Evolutionary conservation across 306 rosid species (phyloP).

Genomic region (Fagus sylvatica): DNA sequence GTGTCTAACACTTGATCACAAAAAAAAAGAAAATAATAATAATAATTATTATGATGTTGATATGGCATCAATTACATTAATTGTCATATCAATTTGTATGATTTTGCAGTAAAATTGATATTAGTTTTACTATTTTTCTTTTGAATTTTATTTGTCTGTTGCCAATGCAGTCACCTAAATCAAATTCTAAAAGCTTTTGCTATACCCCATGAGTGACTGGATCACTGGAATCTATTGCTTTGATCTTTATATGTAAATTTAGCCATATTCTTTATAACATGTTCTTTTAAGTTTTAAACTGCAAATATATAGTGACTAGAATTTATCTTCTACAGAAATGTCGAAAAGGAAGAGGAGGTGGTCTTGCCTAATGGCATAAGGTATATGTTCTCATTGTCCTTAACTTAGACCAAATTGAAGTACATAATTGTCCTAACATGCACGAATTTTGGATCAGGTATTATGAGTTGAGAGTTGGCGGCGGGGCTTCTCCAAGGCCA

Average conservation of each 20-base stretch:
- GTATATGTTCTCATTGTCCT: slow-evolving; percentile 33
- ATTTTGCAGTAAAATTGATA: too few species aligned
- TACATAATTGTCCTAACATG: not conserved
- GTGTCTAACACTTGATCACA: too few species aligned
- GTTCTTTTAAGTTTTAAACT: not conserved
- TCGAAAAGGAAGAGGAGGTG: slow-evolving; percentile 75
- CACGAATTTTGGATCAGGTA: slow-evolving; percentile 34
- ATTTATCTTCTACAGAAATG: slow-evolving; percentile 39
- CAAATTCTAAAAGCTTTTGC: not conserved
- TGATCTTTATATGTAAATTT: not conserved
- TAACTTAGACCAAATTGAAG: not conserved
- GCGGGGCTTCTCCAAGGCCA: slow-evolving; percentile 62
- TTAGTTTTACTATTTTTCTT: too few species aligned
- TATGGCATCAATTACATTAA: too few species aligned
- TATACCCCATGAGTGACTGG: not conserved
- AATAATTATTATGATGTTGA: too few species aligned
- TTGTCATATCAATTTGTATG: too few species aligned
- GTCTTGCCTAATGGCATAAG: slow-evolving; percentile 84
- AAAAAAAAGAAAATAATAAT: too few species aligned
- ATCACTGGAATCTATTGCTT: not conserved
- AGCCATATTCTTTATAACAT: not conserved
- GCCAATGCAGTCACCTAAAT: not conserved
- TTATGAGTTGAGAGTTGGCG: slow-evolving; percentile 68
- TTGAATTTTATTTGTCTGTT: not conserved
- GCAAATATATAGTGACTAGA: not conserved